Evolutionary conservation across 2,329 filamentous ascomycete species (phyloP).

Genomic region (Annulohypoxylon truncatum): DNA sequence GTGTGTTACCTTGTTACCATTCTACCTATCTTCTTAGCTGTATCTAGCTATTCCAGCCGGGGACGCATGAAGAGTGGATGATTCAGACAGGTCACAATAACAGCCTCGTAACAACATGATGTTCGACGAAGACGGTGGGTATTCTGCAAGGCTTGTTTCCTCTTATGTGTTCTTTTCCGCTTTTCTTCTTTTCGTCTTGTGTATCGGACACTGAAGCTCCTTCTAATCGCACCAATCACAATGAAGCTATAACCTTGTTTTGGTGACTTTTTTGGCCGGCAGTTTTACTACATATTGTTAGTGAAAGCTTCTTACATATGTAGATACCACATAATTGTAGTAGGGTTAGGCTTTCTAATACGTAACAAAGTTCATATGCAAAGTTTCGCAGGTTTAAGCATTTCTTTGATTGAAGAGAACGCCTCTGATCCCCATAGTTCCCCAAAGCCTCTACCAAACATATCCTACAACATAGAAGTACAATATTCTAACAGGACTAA

Average conservation of each 20-base stretch:
- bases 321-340: neutral
- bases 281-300: neutral
- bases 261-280: neutral
- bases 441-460: slow-evolving; percentile 4
- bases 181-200: neutral
- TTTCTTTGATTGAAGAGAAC: neutral
- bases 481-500: slow-evolving; percentile 29
- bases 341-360: neutral
- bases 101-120: neutral
- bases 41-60: slow-evolving; percentile 20
- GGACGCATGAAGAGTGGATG: neutral
- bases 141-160: neutral
- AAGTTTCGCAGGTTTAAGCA: neutral
- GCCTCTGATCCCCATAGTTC: neutral
- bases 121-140: neutral
- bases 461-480: neutral
- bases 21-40: slow-evolving; percentile 18
- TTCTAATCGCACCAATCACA: slow-evolving; percentile 19
- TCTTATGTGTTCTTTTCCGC: neutral
- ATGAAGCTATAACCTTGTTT: neutral
- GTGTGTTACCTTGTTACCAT: slow-evolving; percentile 26
- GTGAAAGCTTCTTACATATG: neutral
- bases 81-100: slow-evolving; percentile 6
- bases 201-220: neutral
- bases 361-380: neutral